Evolutionary conservation across 805 yeast species (phyloP), one percentile per base, ranked within the genome.

Genomic region (Brettanomyces nanus): DNA sequence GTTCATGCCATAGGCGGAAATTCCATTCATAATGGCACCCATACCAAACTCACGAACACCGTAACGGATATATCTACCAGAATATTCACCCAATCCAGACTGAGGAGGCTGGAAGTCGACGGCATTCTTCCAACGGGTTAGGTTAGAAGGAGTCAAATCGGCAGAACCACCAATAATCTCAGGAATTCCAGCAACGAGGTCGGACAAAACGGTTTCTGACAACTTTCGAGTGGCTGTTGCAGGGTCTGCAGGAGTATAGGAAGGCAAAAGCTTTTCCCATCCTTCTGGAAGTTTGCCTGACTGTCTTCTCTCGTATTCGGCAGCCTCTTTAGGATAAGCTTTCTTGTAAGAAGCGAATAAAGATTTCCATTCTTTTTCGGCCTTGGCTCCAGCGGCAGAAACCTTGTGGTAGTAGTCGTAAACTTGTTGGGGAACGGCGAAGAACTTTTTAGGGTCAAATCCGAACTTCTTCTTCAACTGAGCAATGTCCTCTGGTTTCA

Each of bases 31-130:
- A 63, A 89, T 83, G 48, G 97, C 96, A 69, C 95, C 96, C 97
- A 90, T 87, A 65, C 85, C 97, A 68, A 92, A 97, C 74, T 90
- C 98, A 69, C 98, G 83, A 49, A 90, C 95, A 80, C 98, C 98
- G 64, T 81, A 90, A 71, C 97, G 82, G 66, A 90, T 73, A 72
- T 90, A 90, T 62, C 95, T 81, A 61, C 98, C 98, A 41, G 77
- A 47, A 73, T 81, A 89, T 58, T 77, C 77, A 65, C 97, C 97
- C 50, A 85, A 68, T 34, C 78, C 78, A 43, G 86, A 66, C 40
- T 76, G 57, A 39, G 86, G 85, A 39, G 92, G 85, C 75, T 92
- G 96, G 89, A 89, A 90, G 66, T 89, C 95, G 49, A 75, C 75
- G 45, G 94, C 85, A 46, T 68, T 80, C 54, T 73, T 62, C 73